Evolutionary conservation across 164 flowering plant genomes (phyloP), one percentile per base, ranked within the genome.

Genomic region (Aristolochia californica): DNA sequence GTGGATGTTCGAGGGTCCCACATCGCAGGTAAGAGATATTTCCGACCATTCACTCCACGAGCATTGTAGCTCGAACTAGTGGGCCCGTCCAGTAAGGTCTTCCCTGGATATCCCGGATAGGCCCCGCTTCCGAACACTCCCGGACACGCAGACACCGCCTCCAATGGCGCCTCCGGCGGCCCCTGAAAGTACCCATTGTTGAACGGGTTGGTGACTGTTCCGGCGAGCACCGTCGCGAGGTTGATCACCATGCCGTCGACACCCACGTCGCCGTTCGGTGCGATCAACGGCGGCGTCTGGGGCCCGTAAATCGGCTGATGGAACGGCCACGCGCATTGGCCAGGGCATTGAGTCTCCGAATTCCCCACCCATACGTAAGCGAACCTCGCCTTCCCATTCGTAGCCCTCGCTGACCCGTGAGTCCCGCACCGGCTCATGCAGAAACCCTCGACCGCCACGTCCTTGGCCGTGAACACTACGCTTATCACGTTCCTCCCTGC

Each of bases 271-370:
- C 80, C 85, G 77, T 82, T 87, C 0, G 97, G 95, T 0, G 97
- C 65, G 17, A 78, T 67, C 18, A 84, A 58, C 20, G 95, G 91
- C 24, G 89, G 84, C 1, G 81, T 73, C 50, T 89, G 97, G 0
- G 89, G 91, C 10, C 97, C 94, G 72, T 83, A 84, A 0, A 81
- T 66, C 13, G 94, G 94, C 72, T 83, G 85, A 69, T 84, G 84
- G 61, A 88, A 85, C 0, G 97, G 97, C 97, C 97, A 89, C 0
- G 97, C 95, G 63, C 97, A 89, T 38, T 83, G 76, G 7, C 91
- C 97, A 1, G 97, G 91, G 59, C 97, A 89, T 74, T 84, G 95
- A 0, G 53, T 65, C 75, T 70, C 95, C 48, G 97, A 61, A 77
- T 89, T 84, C 0, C 97, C 97, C 0, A 89, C 95, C 97, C 97